A percentile compares a stretch with the other conserved stretches of the same genome.
Evolutionary conservation across 495 filamentous ascomycete species (phyloP).

Genomic region (Penicillium subrubescens): DNA sequence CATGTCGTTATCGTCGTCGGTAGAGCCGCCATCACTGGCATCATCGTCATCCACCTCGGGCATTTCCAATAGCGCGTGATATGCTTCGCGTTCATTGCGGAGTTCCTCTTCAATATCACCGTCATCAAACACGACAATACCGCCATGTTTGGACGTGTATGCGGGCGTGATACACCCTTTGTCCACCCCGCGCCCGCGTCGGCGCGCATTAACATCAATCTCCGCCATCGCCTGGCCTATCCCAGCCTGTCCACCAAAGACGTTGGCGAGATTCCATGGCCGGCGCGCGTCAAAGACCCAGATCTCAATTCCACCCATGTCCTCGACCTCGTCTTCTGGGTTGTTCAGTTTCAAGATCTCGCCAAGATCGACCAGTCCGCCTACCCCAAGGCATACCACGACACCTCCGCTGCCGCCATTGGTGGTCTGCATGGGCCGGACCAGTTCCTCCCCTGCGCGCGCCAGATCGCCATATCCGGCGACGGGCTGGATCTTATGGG

Average conservation of each 20-base stretch:
- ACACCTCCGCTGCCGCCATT: slow-evolving; percentile 81
- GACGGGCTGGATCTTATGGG: slow-evolving; percentile 96
- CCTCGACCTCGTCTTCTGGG: slow-evolving; percentile 56
- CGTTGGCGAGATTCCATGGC: slow-evolving; percentile 93
- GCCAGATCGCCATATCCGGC: slow-evolving; percentile 89
- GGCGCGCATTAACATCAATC: slow-evolving; percentile 51
- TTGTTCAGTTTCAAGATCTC: slow-evolving; percentile 66
- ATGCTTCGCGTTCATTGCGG: slow-evolving; percentile 71
- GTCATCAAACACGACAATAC: slow-evolving; percentile 91
- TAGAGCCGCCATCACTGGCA: slow-evolving; percentile 48
- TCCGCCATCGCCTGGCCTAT: slow-evolving; percentile 48
- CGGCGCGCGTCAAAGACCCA: slow-evolving; percentile 91
- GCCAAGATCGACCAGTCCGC: slow-evolving; percentile 84
- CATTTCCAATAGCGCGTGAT: slow-evolving; percentile 81
- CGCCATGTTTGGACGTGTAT: slow-evolving; percentile 76
- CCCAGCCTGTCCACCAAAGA: slow-evolving; percentile 73
- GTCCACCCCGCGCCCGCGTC: slow-evolving; percentile 53
- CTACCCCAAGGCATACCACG: slow-evolving; percentile 89
- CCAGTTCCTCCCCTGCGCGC: slow-evolving; percentile 71
- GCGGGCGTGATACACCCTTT: slow-evolving; percentile 68
- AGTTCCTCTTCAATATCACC: slow-evolving; percentile 95
- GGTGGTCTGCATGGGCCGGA: slow-evolving; percentile 78
- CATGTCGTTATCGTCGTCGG: slow-evolving; percentile 42
- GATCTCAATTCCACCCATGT: slow-evolving; percentile 77
- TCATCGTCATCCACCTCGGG: slow-evolving; percentile 79